Percentiles rank a stretch among this genome's conserved stretches.
Conservation (phyloP, 2,329 filamentous ascomycete genomes). For the Elsinoe batatas region DNA sequence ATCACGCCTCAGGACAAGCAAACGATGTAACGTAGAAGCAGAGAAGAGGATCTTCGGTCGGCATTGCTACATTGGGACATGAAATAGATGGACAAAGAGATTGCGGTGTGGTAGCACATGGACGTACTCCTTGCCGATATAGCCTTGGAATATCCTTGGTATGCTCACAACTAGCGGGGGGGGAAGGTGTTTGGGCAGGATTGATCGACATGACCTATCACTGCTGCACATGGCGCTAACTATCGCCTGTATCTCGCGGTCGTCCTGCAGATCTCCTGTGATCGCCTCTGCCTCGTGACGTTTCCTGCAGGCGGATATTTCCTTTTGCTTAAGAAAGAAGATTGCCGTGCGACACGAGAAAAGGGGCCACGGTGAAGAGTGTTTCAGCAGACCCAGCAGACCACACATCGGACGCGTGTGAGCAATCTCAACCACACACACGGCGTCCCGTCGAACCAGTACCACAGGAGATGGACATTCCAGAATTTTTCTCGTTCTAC, state of each 20-base stretch:
- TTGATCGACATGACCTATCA: constrained; percentile 8
- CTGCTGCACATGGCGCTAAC: not conserved
- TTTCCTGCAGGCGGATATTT: not conserved
- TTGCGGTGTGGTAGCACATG: not conserved
- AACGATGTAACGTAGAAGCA: constrained; percentile 8
- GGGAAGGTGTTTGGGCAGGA: constrained; percentile 11
- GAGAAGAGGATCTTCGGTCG: constrained; percentile 3
- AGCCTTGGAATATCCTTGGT: not conserved
- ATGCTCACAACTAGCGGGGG: not conserved
- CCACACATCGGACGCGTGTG: not conserved
- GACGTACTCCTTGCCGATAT: not conserved
- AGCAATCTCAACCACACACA: constrained; percentile 3
- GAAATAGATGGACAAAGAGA: not conserved
- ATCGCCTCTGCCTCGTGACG: constrained; percentile 8
- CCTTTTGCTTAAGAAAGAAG: not conserved
- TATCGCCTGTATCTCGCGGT: not conserved
- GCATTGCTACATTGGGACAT: not conserved
- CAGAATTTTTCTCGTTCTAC: constrained; percentile 1
- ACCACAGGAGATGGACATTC: not conserved
- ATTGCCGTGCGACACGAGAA: not conserved
- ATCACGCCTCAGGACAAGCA: not conserved
- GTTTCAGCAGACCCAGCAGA: not conserved
- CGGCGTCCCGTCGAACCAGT: not conserved
- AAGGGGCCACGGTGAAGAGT: not conserved
- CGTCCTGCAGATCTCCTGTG: constrained; percentile 6